A percentile compares a stretch with the other conserved stretches of the same genome.
Conservation (phyloP, 2,329 filamentous ascomycete species). For the Xylariales sp. region DNA sequence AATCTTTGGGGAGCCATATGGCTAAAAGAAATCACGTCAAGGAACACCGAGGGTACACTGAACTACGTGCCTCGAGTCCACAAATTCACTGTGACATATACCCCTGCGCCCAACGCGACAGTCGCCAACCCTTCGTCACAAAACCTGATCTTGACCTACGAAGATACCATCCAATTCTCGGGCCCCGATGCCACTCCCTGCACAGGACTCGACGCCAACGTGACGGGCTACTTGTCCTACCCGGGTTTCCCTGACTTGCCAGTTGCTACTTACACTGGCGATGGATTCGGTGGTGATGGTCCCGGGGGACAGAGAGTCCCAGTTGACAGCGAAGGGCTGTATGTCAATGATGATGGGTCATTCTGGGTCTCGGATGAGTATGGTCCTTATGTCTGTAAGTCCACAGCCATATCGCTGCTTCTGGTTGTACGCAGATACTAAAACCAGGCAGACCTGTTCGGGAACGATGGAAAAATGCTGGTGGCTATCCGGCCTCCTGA, state of each 20-base stretch:
- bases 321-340: conserved; percentile 63
- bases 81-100: conserved; percentile 59
- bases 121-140: conserved; percentile 47
- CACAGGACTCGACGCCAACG: conserved; percentile 60
- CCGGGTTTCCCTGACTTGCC: conserved; percentile 59
- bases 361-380: conserved; percentile 72
- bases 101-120: conserved; percentile 46
- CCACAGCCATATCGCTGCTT: not conserved
- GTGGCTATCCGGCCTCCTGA: conserved; percentile 60
- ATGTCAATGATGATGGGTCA: conserved; percentile 51
- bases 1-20: no score
- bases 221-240: conserved; percentile 47
- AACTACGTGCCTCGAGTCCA: conserved; percentile 67
- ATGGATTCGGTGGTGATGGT: conserved; percentile 62
- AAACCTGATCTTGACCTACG: conserved; percentile 59
- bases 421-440: not conserved
- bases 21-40: no score
- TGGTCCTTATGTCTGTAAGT: conserved; percentile 63
- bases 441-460: conserved; percentile 38
- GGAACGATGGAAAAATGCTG: conserved; percentile 51
- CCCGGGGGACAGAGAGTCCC: conserved; percentile 54
- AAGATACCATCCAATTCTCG: conserved; percentile 60
- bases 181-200: conserved; percentile 57
- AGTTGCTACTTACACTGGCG: conserved; percentile 57
- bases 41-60: conserved; percentile 66